Base-by-base conservation (phyloP, 192 early-diverging fungal species). In the Jimgerdemannia flammicorona region DNA sequence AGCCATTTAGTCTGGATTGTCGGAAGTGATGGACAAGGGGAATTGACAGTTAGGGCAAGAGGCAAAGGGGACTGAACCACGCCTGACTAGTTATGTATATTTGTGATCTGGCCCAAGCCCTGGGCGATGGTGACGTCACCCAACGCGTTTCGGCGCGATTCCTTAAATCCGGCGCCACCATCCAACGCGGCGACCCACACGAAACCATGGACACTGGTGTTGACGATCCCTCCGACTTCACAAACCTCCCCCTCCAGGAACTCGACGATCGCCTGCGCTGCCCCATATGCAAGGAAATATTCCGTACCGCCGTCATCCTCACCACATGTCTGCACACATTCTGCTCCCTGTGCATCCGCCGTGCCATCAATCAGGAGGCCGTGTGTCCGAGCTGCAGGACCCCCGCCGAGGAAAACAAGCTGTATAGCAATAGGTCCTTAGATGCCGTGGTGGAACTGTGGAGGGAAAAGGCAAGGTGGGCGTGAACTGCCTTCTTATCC, bases 271-370 rank as follows among this genome's bases (percentile, higher is more conserved):
- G 89, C 20, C 79, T 93, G 40, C 85, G 93, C 9, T 95, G 93
- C 73, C 87, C 91, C 1, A 90, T 95, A 40, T 95, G 93, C 78
- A 93, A 93, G 77, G 93, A 94, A 68, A 84, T 88, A 65, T 87
- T 88, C 44, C 67, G 81, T 29, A 89, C 89, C 4, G 79, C 91
- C 69, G 84, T 92, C 80, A 85, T 88, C 4, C 71, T 89, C 3
- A 66, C 86, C 11, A 75, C 73, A n/a, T 95, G 93, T 77, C 82
- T 80, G 1, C 93, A 95, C 76, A 90, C 91, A 11, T 95, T 95
- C 73, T 95, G 93, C 75, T 92, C 93, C 17, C 83, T 89, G 17
- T 95, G 93, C 72, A 87, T 93, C 7, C 88, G 93, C 0, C 81
- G 91, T 44, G 85, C 85, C 67, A 76, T 93, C 40, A 80, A 79